Conservation (phyloP, 495 filamentous ascomycete species). For the Aspergillus baeticus region DNA sequence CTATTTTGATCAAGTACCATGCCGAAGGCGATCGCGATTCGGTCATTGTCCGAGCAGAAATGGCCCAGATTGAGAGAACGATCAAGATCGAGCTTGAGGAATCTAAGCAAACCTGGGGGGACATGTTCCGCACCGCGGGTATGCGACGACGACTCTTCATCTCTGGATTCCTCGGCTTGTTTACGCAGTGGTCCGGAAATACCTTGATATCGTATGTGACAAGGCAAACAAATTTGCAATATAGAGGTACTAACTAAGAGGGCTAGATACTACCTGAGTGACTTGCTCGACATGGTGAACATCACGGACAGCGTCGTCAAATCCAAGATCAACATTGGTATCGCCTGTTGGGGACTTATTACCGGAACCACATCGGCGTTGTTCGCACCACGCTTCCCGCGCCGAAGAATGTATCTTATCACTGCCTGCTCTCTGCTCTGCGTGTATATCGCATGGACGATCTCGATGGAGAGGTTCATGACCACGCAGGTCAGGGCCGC, state of each 20-base stretch:
- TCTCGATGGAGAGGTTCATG: constrained; percentile 56
- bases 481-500: constrained; percentile 39
- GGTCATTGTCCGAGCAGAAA: constrained; percentile 58
- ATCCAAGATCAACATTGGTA: constrained; percentile 57
- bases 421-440: constrained; percentile 51
- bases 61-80: constrained; percentile 59
- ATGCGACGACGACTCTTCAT: constrained; percentile 58
- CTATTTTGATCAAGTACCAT: constrained; percentile 60
- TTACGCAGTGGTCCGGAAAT: constrained; percentile 67
- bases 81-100: constrained; percentile 55
- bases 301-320: constrained; percentile 51
- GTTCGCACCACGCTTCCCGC: constrained; percentile 49
- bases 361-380: constrained; percentile 52
- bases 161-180: constrained; percentile 55
- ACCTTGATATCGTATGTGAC: constrained; percentile 53
- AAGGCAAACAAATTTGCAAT: neutral
- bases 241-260: neutral
- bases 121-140: constrained; percentile 53
- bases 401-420: constrained; percentile 58
- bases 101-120: constrained; percentile 53
- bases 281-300: constrained; percentile 47
- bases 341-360: constrained; percentile 56
- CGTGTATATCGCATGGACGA: constrained; percentile 60
- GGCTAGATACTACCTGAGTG: constrained; percentile 52
- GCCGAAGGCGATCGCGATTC: constrained; percentile 54